Percentiles rank a stretch among this genome's conserved stretches.
These are phyloP conservation scores for Thraustochytrium sp. DNA, from an alignment of 352 stramenopile species.

Conservation along the genomic window DNA sequence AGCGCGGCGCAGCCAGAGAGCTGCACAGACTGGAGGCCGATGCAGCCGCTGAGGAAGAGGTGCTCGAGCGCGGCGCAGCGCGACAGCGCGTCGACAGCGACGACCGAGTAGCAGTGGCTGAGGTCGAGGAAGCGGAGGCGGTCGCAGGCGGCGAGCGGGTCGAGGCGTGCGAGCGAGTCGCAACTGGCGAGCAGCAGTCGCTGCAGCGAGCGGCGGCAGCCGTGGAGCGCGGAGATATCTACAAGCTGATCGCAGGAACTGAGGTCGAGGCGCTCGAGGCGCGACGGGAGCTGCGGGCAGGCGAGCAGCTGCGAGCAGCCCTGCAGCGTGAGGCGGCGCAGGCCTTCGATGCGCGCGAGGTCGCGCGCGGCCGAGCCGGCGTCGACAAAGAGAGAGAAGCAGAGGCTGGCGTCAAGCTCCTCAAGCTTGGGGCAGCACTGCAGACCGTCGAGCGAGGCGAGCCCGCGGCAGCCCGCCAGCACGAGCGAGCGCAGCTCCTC, in stretches of 20 bases:
- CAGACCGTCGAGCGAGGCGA: not conserved
- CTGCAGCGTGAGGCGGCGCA: not conserved
- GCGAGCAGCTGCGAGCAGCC: constrained; percentile 9
- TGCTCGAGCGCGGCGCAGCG: not conserved
- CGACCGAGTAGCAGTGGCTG: not conserved
- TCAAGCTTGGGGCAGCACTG: not conserved
- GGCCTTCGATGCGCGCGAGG: not conserved
- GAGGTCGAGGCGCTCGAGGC: not conserved
- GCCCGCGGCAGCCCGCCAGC: not conserved
- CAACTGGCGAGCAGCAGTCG: not conserved
- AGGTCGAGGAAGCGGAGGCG: not conserved
- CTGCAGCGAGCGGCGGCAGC: not conserved
- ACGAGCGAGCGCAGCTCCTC: not conserved
- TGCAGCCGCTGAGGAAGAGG: not conserved
- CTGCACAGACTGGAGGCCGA: not conserved
- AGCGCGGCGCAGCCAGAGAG: not conserved
- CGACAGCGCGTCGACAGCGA: not conserved
- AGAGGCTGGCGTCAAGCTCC: not conserved
- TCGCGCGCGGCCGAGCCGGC: not conserved
- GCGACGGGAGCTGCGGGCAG: not conserved
- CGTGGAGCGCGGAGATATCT: not conserved
- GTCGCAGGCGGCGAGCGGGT: not conserved
- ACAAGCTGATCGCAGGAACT: constrained; percentile 11
- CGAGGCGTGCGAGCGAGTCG: not conserved
- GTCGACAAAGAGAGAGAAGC: not conserved